Evolutionary conservation across 2,329 filamentous ascomycete genomes (phyloP).

Genomic region (Aspergillus floridensis): DNA sequence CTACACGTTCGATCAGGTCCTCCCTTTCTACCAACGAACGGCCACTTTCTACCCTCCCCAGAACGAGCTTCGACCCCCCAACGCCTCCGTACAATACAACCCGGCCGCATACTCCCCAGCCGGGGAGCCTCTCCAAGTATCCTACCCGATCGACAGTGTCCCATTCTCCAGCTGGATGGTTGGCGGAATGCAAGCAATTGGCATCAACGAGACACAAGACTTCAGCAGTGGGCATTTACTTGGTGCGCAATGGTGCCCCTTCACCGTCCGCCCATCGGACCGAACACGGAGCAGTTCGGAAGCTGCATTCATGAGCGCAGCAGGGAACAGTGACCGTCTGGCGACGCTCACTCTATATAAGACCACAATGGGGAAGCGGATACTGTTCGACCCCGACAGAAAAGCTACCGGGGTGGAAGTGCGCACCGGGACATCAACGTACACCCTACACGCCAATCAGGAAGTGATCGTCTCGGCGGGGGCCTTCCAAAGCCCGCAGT

Average conservation of each 20-base stretch:
- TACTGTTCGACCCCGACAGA: constrained; percentile 51
- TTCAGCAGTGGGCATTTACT: constrained; percentile 46
- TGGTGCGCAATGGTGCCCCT: constrained; percentile 50
- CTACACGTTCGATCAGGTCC: constrained; percentile 31
- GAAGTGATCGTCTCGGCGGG: constrained; percentile 48
- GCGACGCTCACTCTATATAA: constrained; percentile 43
- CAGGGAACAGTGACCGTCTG: neutral
- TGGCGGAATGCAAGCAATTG: constrained; percentile 40
- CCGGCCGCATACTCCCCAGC: constrained; percentile 28
- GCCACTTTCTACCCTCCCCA: constrained; percentile 29
- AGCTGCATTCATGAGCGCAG: constrained; percentile 35
- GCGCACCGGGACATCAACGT: constrained; percentile 36
- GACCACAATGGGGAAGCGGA: constrained; percentile 44
- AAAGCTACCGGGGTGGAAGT: constrained; percentile 49
- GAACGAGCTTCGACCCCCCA: constrained; percentile 12
- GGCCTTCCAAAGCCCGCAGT: constrained; percentile 41
- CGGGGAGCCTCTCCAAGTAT: constrained; percentile 43
- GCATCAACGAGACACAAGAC: constrained; percentile 37
- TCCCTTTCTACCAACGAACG: constrained; percentile 31
- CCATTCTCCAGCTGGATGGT: constrained; percentile 40
- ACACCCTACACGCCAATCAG: constrained; percentile 47
- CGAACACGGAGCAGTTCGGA: constrained; percentile 51
- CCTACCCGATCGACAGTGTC: constrained; percentile 41
- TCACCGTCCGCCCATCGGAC: constrained; percentile 38
- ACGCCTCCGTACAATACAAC: constrained; percentile 25